These are phyloP conservation scores for Baeospora myosura DNA, from an alignment of 1,284 basidiomycete species.

Conservation along the genomic window DNA sequence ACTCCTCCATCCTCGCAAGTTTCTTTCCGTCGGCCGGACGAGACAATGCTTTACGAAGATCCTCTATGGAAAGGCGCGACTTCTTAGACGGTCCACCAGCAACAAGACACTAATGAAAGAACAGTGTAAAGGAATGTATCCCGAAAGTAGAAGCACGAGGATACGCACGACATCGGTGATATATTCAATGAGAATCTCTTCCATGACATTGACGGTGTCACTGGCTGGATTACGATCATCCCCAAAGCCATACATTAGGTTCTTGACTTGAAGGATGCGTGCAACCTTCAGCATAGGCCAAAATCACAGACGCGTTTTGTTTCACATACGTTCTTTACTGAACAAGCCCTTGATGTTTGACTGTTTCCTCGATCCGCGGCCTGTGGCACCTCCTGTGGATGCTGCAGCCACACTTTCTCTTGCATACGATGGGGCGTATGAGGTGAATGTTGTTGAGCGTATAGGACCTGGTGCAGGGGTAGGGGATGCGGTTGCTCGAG, in stretches of 20 bases:
- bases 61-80: slow-evolving; percentile 72
- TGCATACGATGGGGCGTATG: slow-evolving; percentile 50
- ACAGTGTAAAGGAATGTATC: slow-evolving; percentile 7
- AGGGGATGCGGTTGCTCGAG: slow-evolving; percentile 13
- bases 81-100: slow-evolving; percentile 64
- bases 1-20: slow-evolving; percentile 81
- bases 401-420: slow-evolving; percentile 41
- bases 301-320: too few relatives aligned
- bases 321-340: slow-evolving; percentile 72
- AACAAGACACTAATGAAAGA: slow-evolving; percentile 57
- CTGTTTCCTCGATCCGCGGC: slow-evolving; percentile 47
- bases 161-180: slow-evolving; percentile 77
- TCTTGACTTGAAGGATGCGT: slow-evolving; percentile 51
- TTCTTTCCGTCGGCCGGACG: slow-evolving; percentile 79
- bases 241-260: slow-evolving; percentile 93
- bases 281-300: slow-evolving; percentile 4
- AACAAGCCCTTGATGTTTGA: slow-evolving; percentile 66
- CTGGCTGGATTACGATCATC: slow-evolving; percentile 83
- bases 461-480: slow-evolving; percentile 13
- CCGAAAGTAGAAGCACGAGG: slow-evolving; percentile 13
- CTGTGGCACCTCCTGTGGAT: slow-evolving; percentile 30
- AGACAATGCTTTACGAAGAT: slow-evolving; percentile 69
- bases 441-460: slow-evolving; percentile 35
- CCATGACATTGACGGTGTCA: slow-evolving; percentile 87
- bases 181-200: slow-evolving; percentile 89